Conservation (phyloP, 2,329 filamentous ascomycete species). For the Chaetothyriales sp. region DNA sequence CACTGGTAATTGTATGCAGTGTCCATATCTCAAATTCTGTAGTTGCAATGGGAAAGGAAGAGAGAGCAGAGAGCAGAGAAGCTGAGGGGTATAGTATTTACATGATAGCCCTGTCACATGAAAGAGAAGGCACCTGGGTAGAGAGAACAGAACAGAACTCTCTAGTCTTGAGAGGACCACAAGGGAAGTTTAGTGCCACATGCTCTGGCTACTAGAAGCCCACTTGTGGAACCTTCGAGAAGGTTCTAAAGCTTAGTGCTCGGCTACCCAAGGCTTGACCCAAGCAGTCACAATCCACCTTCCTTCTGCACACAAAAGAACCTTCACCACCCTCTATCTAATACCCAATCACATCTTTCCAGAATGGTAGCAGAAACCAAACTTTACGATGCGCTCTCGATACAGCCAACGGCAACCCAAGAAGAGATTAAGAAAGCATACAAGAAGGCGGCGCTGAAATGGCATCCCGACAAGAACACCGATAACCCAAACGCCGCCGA, state of each 20-base stretch:
- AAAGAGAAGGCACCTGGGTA: background rate
- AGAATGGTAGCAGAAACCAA: constrained; percentile 89
- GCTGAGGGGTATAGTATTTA: no score
- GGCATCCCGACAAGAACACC: constrained; percentile 96
- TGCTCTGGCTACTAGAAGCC: background rate
- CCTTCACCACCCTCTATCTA: constrained; percentile 14
- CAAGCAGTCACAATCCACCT: constrained; percentile 6
- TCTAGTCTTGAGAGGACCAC: no score
- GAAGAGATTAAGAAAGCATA: constrained; percentile 98
- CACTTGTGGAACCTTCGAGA: background rate
- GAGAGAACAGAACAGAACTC: no score
- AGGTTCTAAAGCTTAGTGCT: background rate
- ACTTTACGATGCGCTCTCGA: constrained; percentile 72
- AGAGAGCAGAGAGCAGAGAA: no score
- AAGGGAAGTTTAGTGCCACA: no score
- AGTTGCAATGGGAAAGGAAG: no score
- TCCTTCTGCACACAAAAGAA: constrained; percentile 16
- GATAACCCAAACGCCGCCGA: constrained; percentile 71
- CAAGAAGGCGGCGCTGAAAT: constrained; percentile 76
- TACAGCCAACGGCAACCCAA: constrained; percentile 66
- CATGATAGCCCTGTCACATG: background rate
- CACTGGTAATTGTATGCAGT: no score
- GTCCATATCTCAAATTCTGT: no score
- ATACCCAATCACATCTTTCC: constrained; percentile 13
- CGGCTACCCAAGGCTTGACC: background rate